Conservation (phyloP, 140 eudicot genomes). For the Eryngium alpinum region DNA sequence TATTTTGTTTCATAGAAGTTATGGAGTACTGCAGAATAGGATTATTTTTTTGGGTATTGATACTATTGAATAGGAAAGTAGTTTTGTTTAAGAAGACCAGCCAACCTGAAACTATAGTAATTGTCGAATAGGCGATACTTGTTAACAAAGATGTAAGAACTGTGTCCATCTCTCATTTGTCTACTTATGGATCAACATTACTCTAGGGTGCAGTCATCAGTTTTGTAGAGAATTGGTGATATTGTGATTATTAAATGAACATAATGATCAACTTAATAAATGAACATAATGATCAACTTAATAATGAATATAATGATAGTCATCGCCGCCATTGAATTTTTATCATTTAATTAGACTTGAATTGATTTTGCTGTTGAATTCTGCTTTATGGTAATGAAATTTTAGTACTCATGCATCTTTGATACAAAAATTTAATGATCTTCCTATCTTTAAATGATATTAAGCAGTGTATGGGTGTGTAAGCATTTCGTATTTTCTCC, state of each 20-base stretch:
- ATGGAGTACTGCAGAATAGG: background rate
- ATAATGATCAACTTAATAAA: background rate
- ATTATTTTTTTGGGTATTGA: background rate
- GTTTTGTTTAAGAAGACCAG: background rate
- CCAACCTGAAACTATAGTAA: background rate
- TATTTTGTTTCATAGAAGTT: background rate
- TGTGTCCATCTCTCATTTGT: background rate
- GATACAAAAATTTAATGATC: background rate
- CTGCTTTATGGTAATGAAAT: background rate
- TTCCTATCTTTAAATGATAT: background rate
- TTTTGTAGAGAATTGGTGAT: background rate
- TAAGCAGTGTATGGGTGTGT: background rate
- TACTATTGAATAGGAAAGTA: background rate
- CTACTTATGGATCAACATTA: background rate
- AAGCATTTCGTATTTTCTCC: background rate
- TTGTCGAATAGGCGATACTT: background rate
- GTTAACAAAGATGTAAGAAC: background rate
- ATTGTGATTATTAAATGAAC: background rate
- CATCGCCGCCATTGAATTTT: background rate
- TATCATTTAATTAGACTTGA: background rate
- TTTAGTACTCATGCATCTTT: background rate
- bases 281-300: background rate
- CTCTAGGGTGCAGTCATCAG: background rate
- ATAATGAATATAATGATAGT: background rate
- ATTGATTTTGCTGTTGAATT: background rate